Evolutionary conservation across 2,329 filamentous ascomycete genomes (phyloP).

Genomic region (Colletotrichum sp.): DNA sequence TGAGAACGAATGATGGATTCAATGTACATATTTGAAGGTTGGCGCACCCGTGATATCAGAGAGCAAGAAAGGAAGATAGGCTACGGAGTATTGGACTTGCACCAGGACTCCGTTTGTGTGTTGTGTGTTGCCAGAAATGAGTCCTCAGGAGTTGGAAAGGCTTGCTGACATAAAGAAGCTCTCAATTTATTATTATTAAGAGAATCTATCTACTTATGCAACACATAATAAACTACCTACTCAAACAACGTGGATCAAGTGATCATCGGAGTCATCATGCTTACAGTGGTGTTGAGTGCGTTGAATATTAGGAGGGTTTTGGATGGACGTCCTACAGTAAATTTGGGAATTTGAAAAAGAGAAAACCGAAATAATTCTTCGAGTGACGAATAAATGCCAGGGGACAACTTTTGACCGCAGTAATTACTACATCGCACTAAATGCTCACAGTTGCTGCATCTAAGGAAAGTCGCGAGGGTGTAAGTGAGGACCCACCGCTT

Average conservation of each 20-base stretch:
- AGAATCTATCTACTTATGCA: not conserved
- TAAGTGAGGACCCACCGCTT: not conserved
- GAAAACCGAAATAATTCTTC: rapidly evolving
- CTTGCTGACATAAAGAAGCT: not conserved
- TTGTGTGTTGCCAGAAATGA: not conserved
- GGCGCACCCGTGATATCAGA: not conserved
- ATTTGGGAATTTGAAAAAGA: rapidly evolving
- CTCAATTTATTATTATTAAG: rapidly evolving
- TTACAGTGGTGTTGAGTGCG: not conserved
- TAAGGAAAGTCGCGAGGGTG: not conserved
- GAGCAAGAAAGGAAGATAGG: not conserved
- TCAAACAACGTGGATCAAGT: not conserved
- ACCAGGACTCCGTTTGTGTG: not conserved
- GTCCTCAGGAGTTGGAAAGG: not conserved
- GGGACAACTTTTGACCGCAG: rapidly evolving
- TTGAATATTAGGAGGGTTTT: not conserved
- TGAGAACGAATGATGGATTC: not conserved
- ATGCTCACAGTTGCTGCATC: not conserved
- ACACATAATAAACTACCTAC: not conserved
- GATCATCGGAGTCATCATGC: not conserved
- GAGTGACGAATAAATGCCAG: not conserved
- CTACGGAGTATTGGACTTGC: not conserved
- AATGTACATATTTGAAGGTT: not conserved
- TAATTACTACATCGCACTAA: not conserved
- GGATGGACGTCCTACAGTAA: not conserved